Evolutionary conservation across 768 basidiomycete species (phyloP).

Genomic region (Melanogaster broomeanus): DNA sequence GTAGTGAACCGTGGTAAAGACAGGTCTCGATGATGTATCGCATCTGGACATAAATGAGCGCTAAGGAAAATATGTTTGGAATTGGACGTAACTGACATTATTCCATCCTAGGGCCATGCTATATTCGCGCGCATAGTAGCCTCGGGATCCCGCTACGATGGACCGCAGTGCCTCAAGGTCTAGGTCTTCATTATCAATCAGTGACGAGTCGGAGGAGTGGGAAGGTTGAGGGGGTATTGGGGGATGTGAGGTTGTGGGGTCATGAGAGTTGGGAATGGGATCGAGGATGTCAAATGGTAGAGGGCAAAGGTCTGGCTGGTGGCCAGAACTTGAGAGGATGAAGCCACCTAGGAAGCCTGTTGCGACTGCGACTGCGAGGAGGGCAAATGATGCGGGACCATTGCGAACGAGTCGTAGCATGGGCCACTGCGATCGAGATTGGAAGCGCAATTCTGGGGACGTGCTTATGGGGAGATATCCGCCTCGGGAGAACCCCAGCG

Average conservation of each 20-base stretch:
- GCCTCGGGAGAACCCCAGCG: slow-evolving; percentile 4
- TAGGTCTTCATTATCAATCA: slow-evolving; percentile 22
- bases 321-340: slow-evolving; percentile 16
- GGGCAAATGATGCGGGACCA: slow-evolving; percentile 9
- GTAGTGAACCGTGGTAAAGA: slow-evolving; percentile 42
- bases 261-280: background rate
- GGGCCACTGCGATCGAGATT: slow-evolving; percentile 5
- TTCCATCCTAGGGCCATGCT: slow-evolving; percentile 50
- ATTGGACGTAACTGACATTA: slow-evolving; percentile 35
- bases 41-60: slow-evolving; percentile 31
- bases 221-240: background rate
- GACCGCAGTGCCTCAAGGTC: slow-evolving; percentile 33
- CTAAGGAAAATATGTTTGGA: background rate
- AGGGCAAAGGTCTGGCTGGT: slow-evolving; percentile 17
- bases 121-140: slow-evolving; percentile 46
- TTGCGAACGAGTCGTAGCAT: slow-evolving; percentile 17
- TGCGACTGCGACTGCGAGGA: slow-evolving; percentile 24
- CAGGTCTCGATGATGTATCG: slow-evolving; percentile 51
- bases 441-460: slow-evolving; percentile 7
- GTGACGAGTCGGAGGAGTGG: slow-evolving; percentile 2
- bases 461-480: slow-evolving; percentile 25
- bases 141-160: slow-evolving; percentile 39
- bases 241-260: background rate
- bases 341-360: slow-evolving; percentile 29
- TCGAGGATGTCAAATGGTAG: slow-evolving; percentile 13